These are phyloP conservation scores for Edaphochlamys debaryana DNA, from an alignment of 139 green algal genomes.

Conservation along the genomic window DNA sequence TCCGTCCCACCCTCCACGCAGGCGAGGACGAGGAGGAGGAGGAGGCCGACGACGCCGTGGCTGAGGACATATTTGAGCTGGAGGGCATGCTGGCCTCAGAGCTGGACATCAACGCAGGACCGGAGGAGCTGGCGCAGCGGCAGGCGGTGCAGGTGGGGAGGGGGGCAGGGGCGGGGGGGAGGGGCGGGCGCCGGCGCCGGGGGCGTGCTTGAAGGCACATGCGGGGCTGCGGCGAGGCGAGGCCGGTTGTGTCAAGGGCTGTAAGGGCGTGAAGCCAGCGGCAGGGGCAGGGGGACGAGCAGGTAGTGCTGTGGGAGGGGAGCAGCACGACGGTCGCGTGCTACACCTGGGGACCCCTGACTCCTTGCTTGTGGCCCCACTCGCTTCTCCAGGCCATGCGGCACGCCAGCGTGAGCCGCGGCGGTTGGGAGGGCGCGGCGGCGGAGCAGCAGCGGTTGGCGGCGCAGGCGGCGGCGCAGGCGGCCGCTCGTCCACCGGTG, in stretches of 20 bases:
- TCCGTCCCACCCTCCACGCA: neutral
- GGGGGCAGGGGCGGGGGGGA: too few relatives aligned
- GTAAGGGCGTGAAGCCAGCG: too few relatives aligned
- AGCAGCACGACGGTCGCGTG: too few relatives aligned
- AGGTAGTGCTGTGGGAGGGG: too few relatives aligned
- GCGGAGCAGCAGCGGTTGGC: neutral
- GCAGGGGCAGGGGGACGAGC: too few relatives aligned
- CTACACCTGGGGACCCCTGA: too few relatives aligned
- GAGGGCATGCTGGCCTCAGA: conserved; percentile 77
- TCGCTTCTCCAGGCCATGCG: conserved; percentile 8
- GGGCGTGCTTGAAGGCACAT: too few relatives aligned
- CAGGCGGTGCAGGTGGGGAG: conserved; percentile 28
- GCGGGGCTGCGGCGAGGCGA: too few relatives aligned
- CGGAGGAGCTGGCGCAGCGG: conserved; percentile 36
- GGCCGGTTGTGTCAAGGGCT: too few relatives aligned
- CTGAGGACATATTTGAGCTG: conserved; percentile 86
- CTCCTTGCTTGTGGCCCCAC: too few relatives aligned
- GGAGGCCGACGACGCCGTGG: conserved; percentile 54
- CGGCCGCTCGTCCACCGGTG: conserved; percentile 42
- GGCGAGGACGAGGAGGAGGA: conserved; percentile 71
- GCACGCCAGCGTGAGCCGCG: conserved; percentile 30
- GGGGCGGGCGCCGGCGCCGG: too few relatives aligned
- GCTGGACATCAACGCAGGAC: conserved; percentile 62
- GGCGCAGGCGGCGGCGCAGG: conserved; percentile 3
- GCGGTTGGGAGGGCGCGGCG: conserved; percentile 71